A percentile compares a stretch with the other conserved stretches of the same genome.
Evolutionary conservation across 352 stramenopile genomes (phyloP).

Genomic region (Phytophthora chlamydospora): DNA sequence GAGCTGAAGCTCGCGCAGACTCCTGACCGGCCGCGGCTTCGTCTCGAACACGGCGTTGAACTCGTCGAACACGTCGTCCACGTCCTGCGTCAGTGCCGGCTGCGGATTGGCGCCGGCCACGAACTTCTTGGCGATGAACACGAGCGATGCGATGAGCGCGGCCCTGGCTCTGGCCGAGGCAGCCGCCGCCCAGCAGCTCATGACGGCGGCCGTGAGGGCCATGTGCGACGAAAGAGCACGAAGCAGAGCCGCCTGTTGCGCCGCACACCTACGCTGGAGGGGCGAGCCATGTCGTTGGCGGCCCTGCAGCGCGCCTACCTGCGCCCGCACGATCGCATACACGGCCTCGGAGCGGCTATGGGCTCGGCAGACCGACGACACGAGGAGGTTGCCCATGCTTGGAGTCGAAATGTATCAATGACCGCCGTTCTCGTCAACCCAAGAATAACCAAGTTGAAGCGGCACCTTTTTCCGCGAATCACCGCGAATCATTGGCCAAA

Average conservation of each 20-base stretch:
- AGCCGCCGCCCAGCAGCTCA: conserved; percentile 29
- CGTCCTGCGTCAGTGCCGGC: conserved; percentile 9
- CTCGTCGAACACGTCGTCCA: conserved; percentile 41
- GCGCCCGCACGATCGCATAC: conserved; percentile 31
- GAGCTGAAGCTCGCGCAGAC: conserved; percentile 26
- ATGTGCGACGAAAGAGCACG: conserved; percentile 30
- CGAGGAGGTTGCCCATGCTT: conserved; percentile 40
- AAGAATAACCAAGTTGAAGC: conserved; percentile 33
- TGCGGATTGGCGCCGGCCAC: conserved; percentile 19
- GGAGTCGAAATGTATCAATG: conserved; percentile 18
- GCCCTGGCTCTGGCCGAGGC: conserved; percentile 26
- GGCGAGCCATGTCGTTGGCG: conserved; percentile 21
- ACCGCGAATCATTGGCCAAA: conserved; percentile 15
- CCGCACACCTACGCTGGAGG: conserved; percentile 32
- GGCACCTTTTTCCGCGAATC: conserved; percentile 28
- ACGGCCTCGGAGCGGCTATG: conserved; percentile 37
- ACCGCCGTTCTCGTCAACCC: conserved; percentile 16
- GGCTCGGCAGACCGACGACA: conserved; percentile 35
- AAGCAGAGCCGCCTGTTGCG: conserved; percentile 37
- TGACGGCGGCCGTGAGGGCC: conserved; percentile 27
- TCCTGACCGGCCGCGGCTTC: conserved; percentile 11
- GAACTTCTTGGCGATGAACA: conserved; percentile 44
- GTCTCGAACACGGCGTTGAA: conserved; percentile 44
- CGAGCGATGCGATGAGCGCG: conserved; percentile 33
- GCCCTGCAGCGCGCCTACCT: conserved; percentile 22